Evolutionary conservation across 345 rosid species (phyloP), one percentile per base, ranked within the genome.

Genomic region (Abelmoschus esculentus): DNA sequence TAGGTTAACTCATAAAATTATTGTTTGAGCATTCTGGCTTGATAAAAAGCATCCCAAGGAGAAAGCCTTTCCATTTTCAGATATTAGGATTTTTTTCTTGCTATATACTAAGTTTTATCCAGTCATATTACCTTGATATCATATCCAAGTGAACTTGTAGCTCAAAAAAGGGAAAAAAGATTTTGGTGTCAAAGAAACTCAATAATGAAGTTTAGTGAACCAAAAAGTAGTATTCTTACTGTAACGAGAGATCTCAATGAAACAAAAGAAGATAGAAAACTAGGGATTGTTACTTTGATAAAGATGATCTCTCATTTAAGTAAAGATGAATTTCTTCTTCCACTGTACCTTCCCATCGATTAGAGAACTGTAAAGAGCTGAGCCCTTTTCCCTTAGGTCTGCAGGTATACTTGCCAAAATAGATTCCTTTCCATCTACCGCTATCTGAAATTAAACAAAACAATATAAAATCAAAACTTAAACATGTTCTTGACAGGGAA

Each of bases 371-470:
- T 85, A 83, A 36, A 90, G 61, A 14, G 76, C 65, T 34, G 92
- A 89, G 28, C 96, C 97, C 71, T 76, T 81, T 42, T 86, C 98
- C 80, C 77, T 87, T 74, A 80, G 80, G n/a, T 85, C 90, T 56
- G 78, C 82, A 10, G 98, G 97, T 67, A 93, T 72, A 78, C 92
- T 86, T 64, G 84, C 87, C 81, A 89, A 67, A 63, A 93, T 87
- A 31, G 86, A 67, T 77, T 89, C 88, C 72, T 83, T 93, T 72
- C 85, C 96, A 13, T 89, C 96, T 22, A 58, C 66, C 26, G 97
- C 98, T 71, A 85, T 86, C 97, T 93, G 81, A 81, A 69, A 73
- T 47, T 50, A 74, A 44, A 42, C 49, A 61, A 70, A 49, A 29
- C 47, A 28, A 47, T 3, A 40, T 17, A 67, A 44, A 66, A 18